Evolutionary conservation across 805 yeast genomes (phyloP).

Genomic region (Pichia heedii): DNA sequence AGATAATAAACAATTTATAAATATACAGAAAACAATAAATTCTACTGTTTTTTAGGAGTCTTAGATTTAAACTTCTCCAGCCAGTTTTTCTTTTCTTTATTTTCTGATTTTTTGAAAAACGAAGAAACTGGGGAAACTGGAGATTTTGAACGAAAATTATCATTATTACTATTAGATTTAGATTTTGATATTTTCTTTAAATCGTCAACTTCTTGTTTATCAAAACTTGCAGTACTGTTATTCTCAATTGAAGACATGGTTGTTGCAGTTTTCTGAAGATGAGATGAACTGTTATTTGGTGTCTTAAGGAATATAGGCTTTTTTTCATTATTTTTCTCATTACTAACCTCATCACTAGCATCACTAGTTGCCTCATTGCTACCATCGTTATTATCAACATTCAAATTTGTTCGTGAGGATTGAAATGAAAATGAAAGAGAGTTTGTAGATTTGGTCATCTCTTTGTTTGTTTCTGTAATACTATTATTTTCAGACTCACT

Average conservation of each 20-base stretch:
- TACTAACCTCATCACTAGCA: too few relatives aligned
- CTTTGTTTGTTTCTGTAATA: too few relatives aligned
- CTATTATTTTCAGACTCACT: not conserved
- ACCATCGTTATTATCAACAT: too few relatives aligned
- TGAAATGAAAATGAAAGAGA: slow-evolving; percentile 6
- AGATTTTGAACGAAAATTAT: not conserved
- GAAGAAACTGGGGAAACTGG: not conserved
- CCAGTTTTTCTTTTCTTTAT: slow-evolving; percentile 29
- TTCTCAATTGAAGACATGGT: not conserved
- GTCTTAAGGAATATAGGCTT: too few relatives aligned
- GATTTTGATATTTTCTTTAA: slow-evolving; percentile 1
- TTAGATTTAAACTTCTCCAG: slow-evolving; percentile 33
- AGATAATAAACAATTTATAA: not conserved
- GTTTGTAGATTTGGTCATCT: not conserved
- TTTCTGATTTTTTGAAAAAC: not conserved
- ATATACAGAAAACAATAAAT: not conserved
- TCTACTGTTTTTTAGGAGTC: slow-evolving; percentile 14
- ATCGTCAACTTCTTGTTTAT: not conserved
- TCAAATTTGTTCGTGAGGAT: too few relatives aligned
- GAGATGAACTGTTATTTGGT: too few relatives aligned
- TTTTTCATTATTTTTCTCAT: too few relatives aligned
- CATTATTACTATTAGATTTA: not conserved
- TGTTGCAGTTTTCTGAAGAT: slow-evolving; percentile 5
- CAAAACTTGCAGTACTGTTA: slow-evolving; percentile 8
- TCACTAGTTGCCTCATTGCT: not conserved